phyloP scores from a whole-genome alignment of 768 basidiomycete species.

The Leucosporidium creatinivorum region DNA sequence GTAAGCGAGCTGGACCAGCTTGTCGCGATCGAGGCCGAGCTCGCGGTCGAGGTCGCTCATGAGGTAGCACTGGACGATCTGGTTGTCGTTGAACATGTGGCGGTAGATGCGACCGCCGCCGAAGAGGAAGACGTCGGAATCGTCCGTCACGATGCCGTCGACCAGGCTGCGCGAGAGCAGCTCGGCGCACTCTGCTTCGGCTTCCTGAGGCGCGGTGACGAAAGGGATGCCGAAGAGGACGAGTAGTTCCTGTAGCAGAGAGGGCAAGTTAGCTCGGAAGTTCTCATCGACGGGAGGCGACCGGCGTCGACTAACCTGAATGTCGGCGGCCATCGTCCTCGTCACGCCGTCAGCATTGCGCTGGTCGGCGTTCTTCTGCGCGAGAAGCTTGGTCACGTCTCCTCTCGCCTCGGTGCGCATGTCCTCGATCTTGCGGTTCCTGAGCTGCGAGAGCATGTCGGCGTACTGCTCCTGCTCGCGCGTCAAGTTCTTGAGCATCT shows the following conservation, averaged over 20 bases:
- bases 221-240: slow-evolving; percentile 95
- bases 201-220: slow-evolving; percentile 98
- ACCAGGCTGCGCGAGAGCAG: slow-evolving; percentile 77
- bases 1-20: slow-evolving; percentile 81
- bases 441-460: slow-evolving; percentile 83
- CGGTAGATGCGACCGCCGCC: slow-evolving; percentile 93
- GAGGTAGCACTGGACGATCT: slow-evolving; percentile 95
- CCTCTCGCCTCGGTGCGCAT: slow-evolving; percentile 84
- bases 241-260: slow-evolving; percentile 61
- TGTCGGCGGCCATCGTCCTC: slow-evolving; percentile 86
- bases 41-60: slow-evolving; percentile 75
- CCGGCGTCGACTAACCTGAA: slow-evolving; percentile 48
- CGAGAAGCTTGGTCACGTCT: slow-evolving; percentile 72
- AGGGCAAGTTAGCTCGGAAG: background rate
- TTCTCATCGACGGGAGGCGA: background rate
- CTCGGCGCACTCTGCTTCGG: slow-evolving; percentile 95
- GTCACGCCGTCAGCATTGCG: slow-evolving; percentile 92
- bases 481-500: slow-evolving; percentile 52
- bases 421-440: slow-evolving; percentile 70
- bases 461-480: slow-evolving; percentile 64
- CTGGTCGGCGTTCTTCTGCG: slow-evolving; percentile 79
- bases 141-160: slow-evolving; percentile 97
- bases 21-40: slow-evolving; percentile 74
- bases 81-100: slow-evolving; percentile 99
- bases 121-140: slow-evolving; percentile 97